Evolutionary conservation across 2,329 filamentous ascomycete species (phyloP).

Genomic region (Fusarium liriodendri): DNA sequence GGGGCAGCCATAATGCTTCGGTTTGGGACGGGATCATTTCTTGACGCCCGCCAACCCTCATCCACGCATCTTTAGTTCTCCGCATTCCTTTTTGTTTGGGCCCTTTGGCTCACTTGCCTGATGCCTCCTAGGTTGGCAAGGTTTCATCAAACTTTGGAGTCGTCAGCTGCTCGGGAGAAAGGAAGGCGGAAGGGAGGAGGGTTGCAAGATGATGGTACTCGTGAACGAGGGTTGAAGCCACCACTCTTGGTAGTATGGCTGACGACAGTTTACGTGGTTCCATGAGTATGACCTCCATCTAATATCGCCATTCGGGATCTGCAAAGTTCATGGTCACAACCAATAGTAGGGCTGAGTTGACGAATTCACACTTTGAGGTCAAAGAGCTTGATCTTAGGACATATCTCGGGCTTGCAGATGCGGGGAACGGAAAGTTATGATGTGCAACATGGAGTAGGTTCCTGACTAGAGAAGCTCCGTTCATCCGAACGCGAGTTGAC

Average conservation of each 20-base stretch:
- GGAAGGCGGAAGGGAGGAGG: not conserved
- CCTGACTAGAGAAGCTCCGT: not conserved
- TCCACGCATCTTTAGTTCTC: not conserved
- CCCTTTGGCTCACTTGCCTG: too few relatives aligned
- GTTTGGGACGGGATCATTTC: not conserved
- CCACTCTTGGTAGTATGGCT: not conserved
- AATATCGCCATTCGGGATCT: not conserved
- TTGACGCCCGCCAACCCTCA: not conserved
- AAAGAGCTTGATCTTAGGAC: not conserved
- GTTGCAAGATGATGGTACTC: not conserved
- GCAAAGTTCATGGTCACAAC: not conserved
- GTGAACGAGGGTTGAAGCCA: not conserved
- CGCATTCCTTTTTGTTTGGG: too few relatives aligned
- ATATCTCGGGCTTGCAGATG: not conserved
- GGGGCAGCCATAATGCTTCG: not conserved
- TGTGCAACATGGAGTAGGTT: not conserved
- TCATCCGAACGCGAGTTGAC: not conserved
- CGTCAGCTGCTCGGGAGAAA: not conserved
- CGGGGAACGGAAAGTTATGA: not conserved
- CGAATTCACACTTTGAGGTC: not conserved
- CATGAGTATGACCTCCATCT: not conserved
- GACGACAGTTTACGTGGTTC: not conserved
- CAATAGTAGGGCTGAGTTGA: not conserved
- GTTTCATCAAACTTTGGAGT: not conserved
- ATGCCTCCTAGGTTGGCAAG: not conserved